Percentiles rank a stretch among this genome's conserved stretches.
These are phyloP conservation scores for Metarhizium guizhouense DNA, from an alignment of 2,329 filamentous ascomycete species.

Conservation along the genomic window DNA sequence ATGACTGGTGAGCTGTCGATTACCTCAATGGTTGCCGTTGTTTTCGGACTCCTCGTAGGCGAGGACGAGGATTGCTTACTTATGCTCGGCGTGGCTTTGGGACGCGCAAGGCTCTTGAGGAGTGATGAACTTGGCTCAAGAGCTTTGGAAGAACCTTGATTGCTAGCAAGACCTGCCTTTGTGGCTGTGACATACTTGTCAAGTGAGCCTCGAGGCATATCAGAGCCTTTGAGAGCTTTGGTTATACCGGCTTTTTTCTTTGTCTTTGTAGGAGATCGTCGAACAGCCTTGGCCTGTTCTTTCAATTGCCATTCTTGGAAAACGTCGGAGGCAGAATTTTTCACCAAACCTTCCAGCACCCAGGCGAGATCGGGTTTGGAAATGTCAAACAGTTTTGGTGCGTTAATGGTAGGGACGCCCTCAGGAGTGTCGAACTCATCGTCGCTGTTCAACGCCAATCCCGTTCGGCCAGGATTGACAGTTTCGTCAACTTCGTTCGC, in stretches of 20 bases:
- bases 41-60: slow-evolving; percentile 13
- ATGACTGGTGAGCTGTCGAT: slow-evolving; percentile 33
- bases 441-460: slow-evolving; percentile 55
- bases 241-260: slow-evolving; percentile 14
- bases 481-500: slow-evolving; percentile 59
- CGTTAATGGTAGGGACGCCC: slow-evolving; percentile 3
- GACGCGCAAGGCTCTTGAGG: background rate
- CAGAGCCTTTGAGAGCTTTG: slow-evolving; percentile 11
- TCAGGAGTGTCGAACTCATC: slow-evolving; percentile 40
- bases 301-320: slow-evolving; percentile 20
- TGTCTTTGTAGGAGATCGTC: slow-evolving; percentile 16
- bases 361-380: slow-evolving; percentile 44
- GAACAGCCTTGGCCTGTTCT: slow-evolving; percentile 12
- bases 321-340: slow-evolving; percentile 14
- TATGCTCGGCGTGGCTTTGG: slow-evolving; percentile 6
- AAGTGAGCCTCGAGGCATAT: slow-evolving; percentile 22
- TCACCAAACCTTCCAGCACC: slow-evolving; percentile 27
- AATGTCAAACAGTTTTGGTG: slow-evolving; percentile 50
- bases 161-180: slow-evolving; percentile 19
- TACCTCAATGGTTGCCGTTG: slow-evolving; percentile 24
- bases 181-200: slow-evolving; percentile 32
- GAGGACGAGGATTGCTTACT: slow-evolving; percentile 28
- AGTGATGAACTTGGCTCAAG: slow-evolving; percentile 5
- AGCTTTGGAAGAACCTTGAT: background rate
- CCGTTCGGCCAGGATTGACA: slow-evolving; percentile 39